Percentiles rank a stretch among this genome's conserved stretches.
phyloP scores from a whole-genome alignment of 192 early-diverging fungal genomes.

The Neocallimastix lanati region DNA sequence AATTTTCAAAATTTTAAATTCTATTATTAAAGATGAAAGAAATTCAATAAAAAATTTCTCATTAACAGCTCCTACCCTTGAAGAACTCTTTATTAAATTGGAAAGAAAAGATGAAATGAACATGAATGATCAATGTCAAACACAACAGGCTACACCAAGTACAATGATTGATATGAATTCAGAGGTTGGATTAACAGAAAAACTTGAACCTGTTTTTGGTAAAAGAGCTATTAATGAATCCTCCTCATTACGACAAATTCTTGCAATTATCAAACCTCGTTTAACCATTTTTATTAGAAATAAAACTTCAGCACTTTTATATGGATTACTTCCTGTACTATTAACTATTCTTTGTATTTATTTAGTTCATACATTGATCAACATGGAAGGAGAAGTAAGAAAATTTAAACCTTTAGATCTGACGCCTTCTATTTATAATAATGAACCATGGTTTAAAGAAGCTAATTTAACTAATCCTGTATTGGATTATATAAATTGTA shows the following conservation, averaged over 20 bases:
- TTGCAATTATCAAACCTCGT: background rate
- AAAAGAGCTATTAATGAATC: background rate
- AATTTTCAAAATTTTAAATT: background rate
- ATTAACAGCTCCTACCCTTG: background rate
- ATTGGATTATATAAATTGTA: background rate
- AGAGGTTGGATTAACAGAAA: background rate
- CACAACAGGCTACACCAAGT: too few relatives aligned
- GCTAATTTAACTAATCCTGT: background rate
- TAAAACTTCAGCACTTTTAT: background rate
- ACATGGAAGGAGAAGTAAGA: background rate
- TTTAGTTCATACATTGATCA: background rate
- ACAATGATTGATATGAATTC: background rate
- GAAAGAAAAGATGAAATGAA: background rate
- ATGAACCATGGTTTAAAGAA: background rate
- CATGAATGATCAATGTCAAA: too few relatives aligned
- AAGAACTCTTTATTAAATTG: background rate
- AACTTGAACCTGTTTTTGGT: background rate
- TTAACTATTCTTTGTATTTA: background rate
- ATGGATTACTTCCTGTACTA: background rate
- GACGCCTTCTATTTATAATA: background rate
- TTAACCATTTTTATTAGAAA: background rate
- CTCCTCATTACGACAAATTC: background rate
- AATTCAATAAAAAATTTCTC: background rate
- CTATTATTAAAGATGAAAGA: background rate
- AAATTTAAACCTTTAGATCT: background rate